Conservation (phyloP, 1,284 basidiomycete species). For the Cutaneotrichosporon cavernicola region DNA sequence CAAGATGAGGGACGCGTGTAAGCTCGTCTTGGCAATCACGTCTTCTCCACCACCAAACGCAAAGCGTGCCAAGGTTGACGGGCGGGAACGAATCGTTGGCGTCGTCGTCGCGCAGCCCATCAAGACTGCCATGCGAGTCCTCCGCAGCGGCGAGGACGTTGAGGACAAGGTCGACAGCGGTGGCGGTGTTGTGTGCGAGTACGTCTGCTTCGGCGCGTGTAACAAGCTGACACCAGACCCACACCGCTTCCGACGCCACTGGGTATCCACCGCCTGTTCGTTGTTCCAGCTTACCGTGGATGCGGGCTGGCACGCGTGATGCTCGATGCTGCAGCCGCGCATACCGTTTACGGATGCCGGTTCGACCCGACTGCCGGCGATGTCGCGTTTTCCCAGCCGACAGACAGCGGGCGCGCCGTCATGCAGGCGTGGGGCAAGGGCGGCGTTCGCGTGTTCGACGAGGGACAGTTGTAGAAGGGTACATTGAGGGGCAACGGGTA, state of each 20-base stretch:
- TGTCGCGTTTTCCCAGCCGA: slow-evolving; percentile 56
- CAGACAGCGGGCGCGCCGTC: slow-evolving; percentile 50
- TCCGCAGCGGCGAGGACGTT: slow-evolving; percentile 21
- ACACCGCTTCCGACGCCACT: slow-evolving; percentile 47
- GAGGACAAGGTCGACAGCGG: slow-evolving; percentile 38
- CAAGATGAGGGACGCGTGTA: slow-evolving; percentile 46
- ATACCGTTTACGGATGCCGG: slow-evolving; percentile 52
- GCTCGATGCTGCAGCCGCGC: slow-evolving; percentile 45
- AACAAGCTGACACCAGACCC: slow-evolving; percentile 36
- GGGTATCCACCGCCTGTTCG: slow-evolving; percentile 56
- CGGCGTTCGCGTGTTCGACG: slow-evolving; percentile 49
- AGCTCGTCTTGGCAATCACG: slow-evolving; percentile 52
- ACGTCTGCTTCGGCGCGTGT: slow-evolving; percentile 24
- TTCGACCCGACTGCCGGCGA: slow-evolving; percentile 42
- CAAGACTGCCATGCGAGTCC: slow-evolving; percentile 50
- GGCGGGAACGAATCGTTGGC: slow-evolving; percentile 47
- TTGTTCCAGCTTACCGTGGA: slow-evolving; percentile 48
- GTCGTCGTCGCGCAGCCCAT: slow-evolving; percentile 54
- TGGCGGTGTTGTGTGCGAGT: slow-evolving; percentile 55
- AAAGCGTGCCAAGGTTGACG: slow-evolving; percentile 9
- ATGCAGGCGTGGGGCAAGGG: slow-evolving; percentile 52
- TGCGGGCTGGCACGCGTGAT: slow-evolving; percentile 43
- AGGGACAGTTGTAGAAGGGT: slow-evolving; percentile 41
- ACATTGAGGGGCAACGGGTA: too few relatives aligned
- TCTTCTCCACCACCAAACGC: slow-evolving; percentile 29